These are phyloP conservation scores for Solanum sejunctum DNA, from an alignment of 257 asterid genomes.

Conservation along the genomic window DNA sequence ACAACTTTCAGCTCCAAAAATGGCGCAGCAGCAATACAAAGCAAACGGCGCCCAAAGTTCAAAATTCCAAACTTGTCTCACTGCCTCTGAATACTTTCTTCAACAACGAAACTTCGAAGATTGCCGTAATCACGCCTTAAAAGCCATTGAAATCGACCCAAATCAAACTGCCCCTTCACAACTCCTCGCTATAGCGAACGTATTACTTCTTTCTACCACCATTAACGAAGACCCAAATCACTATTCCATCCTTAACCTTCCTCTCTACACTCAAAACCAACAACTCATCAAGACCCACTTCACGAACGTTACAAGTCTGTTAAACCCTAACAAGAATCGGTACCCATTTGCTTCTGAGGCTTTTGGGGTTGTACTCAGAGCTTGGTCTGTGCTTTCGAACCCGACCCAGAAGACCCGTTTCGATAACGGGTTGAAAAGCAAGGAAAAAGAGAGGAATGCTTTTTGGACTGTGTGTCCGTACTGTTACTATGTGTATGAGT, in stretches of 20 bases:
- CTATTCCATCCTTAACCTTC: constrained; percentile 36
- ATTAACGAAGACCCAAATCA: constrained; percentile 16
- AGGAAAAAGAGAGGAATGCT: neutral
- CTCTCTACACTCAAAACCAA: constrained; percentile 23
- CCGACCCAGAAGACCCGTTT: neutral
- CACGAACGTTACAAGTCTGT: constrained; percentile 7
- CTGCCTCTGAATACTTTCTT: neutral
- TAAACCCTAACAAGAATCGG: constrained; percentile 30
- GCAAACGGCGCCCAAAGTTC: neutral
- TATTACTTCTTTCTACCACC: constrained; percentile 18
- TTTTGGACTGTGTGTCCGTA: constrained; percentile 65
- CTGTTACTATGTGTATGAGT: constrained; percentile 45
- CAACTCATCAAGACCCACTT: constrained; percentile 13
- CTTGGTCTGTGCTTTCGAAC: constrained; percentile 25
- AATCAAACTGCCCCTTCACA: constrained; percentile 18
- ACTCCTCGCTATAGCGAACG: constrained; percentile 27
- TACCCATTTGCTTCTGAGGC: constrained; percentile 36
- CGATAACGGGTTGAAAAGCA: neutral
- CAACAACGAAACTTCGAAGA: constrained; percentile 15
- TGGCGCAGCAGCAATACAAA: neutral
- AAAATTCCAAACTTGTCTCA: neutral
- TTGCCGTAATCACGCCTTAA: constrained; percentile 29
- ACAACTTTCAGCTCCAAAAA: neutral
- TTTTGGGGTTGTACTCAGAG: constrained; percentile 12
- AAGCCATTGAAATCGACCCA: constrained; percentile 28